Percentiles rank a stretch among this genome's conserved stretches.
Evolutionary conservation across 2,329 filamentous ascomycete genomes (phyloP).

Genomic region (Pezicula neosporulosa): DNA sequence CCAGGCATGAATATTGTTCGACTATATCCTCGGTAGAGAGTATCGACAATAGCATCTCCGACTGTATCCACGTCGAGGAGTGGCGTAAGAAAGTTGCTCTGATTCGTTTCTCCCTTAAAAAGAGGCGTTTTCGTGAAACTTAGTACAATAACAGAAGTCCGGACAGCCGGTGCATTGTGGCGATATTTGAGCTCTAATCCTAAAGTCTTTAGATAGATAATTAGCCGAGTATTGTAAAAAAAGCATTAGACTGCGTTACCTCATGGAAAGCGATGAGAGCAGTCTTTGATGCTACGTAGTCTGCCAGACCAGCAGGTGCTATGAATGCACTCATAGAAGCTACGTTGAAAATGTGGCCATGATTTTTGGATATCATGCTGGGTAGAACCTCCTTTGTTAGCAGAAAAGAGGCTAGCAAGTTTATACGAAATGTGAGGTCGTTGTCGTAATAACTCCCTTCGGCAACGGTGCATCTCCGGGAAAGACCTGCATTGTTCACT

Average conservation of each 20-base stretch:
- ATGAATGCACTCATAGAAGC: conserved; percentile 23
- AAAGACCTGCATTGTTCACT: conserved; percentile 5
- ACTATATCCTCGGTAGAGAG: conserved; percentile 16
- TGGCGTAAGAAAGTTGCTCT: conserved; percentile 19
- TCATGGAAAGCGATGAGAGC: conserved; percentile 23
- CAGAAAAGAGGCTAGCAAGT: conserved; percentile 19
- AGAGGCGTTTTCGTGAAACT: conserved; percentile 23
- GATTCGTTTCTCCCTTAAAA: conserved; percentile 22
- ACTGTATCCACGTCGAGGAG: conserved; percentile 23
- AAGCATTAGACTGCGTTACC: background rate
- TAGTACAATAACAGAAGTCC: conserved; percentile 18
- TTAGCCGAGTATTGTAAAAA: background rate
- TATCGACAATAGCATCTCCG: conserved; percentile 20
- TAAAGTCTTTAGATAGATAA: conserved; percentile 9
- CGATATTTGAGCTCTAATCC: conserved; percentile 10
- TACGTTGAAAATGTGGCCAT: conserved; percentile 23
- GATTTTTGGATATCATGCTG: conserved; percentile 18
- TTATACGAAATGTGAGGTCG: conserved; percentile 18
- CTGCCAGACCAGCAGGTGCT: conserved; percentile 19
- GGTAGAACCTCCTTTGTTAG: conserved; percentile 20
- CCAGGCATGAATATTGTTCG: conserved; percentile 16
- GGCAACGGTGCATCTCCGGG: conserved; percentile 20
- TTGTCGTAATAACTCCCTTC: conserved; percentile 18
- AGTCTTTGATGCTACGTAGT: conserved; percentile 22
- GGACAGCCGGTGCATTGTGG: conserved; percentile 10